These are phyloP conservation scores for Escovopsis sp. DNA, from an alignment of 2,329 filamentous ascomycete species.

Conservation along the genomic window DNA sequence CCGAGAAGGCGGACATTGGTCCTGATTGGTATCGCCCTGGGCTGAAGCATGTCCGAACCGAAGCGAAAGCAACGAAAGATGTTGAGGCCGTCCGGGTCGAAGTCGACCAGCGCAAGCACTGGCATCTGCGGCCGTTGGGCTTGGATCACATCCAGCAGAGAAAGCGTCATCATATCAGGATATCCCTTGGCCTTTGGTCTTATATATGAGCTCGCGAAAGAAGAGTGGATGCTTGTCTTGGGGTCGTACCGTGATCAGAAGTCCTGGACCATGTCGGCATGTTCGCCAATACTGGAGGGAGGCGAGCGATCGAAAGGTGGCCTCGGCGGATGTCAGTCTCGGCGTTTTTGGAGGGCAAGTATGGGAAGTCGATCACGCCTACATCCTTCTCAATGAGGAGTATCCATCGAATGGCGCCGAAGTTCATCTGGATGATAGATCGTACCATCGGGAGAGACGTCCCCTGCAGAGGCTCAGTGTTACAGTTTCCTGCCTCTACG, in stretches of 20 bases:
- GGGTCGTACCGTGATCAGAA: conserved; percentile 48
- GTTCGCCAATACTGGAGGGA: conserved; percentile 38
- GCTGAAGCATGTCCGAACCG: conserved; percentile 46
- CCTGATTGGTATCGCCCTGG: conserved; percentile 38
- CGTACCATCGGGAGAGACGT: conserved; percentile 40
- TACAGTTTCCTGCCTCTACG: too few relatives aligned
- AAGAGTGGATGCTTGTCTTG: too few relatives aligned
- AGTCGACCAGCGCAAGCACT: conserved; percentile 54
- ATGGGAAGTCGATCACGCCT: conserved; percentile 2
- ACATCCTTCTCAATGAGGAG: conserved; percentile 71
- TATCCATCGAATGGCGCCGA: conserved; percentile 43
- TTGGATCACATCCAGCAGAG: conserved; percentile 43
- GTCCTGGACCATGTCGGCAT: conserved; percentile 35
- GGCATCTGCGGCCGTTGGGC: conserved; percentile 31
- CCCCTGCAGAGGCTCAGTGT: too few relatives aligned
- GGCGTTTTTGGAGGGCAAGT: fast-evolving
- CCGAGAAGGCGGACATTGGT: conserved; percentile 50
- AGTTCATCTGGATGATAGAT: conserved; percentile 32
- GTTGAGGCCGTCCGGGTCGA: conserved; percentile 59
- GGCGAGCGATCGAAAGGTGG: conserved; percentile 56
- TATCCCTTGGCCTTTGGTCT: conserved; percentile 63
- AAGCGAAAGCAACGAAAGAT: conserved; percentile 62
- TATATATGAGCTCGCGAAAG: neutral
- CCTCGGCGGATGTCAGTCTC: conserved; percentile 28
- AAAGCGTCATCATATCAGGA: conserved; percentile 56